Evolutionary conservation across 2,329 filamentous ascomycete species (phyloP), one percentile per base, ranked within the genome.

Genomic region (Metarhizium guizhouense): DNA sequence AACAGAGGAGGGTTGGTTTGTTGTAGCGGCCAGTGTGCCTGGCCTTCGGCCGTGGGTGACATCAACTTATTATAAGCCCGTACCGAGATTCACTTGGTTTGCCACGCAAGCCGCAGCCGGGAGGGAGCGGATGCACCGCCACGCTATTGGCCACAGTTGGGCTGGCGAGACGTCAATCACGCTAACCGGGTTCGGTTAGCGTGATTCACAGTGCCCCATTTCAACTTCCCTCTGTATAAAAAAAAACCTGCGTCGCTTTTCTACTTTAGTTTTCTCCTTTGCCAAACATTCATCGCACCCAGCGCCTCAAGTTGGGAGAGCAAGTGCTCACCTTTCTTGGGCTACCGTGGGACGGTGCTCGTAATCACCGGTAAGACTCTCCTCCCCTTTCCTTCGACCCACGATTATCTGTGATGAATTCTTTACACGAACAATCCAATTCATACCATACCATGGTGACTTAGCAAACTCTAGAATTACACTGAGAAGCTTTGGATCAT

Each of bases 381-480:
- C 8, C 30, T 52, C 6, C 16, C 36, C 4, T n/a, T 43, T 20
- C 2, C 36, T 38, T 49, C 54, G 36, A 25, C 52, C 36, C 38
- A 34, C 45, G 42, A 45, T 59, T 49, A 53, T 66, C 61, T 59
- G 57, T 69, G 70, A 73, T 72, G 70, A 69, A 61, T 55, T 63
- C 52, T 58, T 62, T 62, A 62, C 68, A 71, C 70, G 78, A 82
- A 82, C 79, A 83, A 83, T 83, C 80, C 80, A 83, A 83, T 72
- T 77, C 79, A 77, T 78, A 83, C 79, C 70, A 74, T 65, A 68
- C 68, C 71, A 76, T 83, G 81, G 80, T 80, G 79, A 82, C 69
- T 62, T 65, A 58, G 60, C 70, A 67, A 70, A 68, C 71, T 71
- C 71, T 77, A 79, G 72, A 77, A 78, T 75, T 76, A 78, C 72